phyloP scores from a whole-genome alignment of 2,329 filamentous ascomycete genomes.

The Trichophyton verrucosum region DNA sequence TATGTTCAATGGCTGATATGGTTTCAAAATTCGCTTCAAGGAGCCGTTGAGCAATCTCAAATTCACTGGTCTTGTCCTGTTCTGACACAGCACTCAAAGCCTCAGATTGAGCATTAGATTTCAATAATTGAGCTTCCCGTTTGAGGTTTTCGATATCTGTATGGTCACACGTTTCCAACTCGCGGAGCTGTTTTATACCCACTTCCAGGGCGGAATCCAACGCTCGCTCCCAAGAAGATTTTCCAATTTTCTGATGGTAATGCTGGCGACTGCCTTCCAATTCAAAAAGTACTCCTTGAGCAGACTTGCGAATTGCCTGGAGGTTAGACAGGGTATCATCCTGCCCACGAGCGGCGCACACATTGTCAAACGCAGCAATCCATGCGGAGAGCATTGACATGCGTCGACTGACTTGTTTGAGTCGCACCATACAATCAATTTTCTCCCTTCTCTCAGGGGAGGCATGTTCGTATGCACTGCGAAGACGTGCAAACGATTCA shows the following conservation, averaged over 20 bases:
- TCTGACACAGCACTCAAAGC: constrained; percentile 65
- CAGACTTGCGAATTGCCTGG: constrained; percentile 68
- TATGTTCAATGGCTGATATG: constrained; percentile 67
- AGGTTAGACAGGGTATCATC: constrained; percentile 56
- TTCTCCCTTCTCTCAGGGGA: constrained; percentile 66
- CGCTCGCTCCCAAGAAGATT: constrained; percentile 72
- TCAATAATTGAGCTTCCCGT: constrained; percentile 76
- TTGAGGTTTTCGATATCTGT: constrained; percentile 59
- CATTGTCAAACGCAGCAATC: constrained; percentile 79
- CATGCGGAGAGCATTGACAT: constrained; percentile 80
- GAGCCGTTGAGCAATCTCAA: constrained; percentile 65
- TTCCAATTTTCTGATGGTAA: constrained; percentile 70
- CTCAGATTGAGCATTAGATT: constrained; percentile 69
- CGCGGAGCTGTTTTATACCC: constrained; percentile 63
- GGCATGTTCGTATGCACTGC: constrained; percentile 72
- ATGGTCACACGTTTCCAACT: constrained; percentile 53
- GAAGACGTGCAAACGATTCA: constrained; percentile 69
- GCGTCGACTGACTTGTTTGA: constrained; percentile 70
- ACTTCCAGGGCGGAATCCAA: constrained; percentile 82
- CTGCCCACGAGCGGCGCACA: constrained; percentile 60
- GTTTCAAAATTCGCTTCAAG: constrained; percentile 88
- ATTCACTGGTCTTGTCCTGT: constrained; percentile 69
- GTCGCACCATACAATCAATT: constrained; percentile 63
- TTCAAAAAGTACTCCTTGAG: constrained; percentile 76
- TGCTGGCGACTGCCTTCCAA: constrained; percentile 83